A percentile compares a stretch with the other conserved stretches of the same genome.
phyloP scores from a whole-genome alignment of 129 eudicot genomes.

The Escallonia herrerae region DNA sequence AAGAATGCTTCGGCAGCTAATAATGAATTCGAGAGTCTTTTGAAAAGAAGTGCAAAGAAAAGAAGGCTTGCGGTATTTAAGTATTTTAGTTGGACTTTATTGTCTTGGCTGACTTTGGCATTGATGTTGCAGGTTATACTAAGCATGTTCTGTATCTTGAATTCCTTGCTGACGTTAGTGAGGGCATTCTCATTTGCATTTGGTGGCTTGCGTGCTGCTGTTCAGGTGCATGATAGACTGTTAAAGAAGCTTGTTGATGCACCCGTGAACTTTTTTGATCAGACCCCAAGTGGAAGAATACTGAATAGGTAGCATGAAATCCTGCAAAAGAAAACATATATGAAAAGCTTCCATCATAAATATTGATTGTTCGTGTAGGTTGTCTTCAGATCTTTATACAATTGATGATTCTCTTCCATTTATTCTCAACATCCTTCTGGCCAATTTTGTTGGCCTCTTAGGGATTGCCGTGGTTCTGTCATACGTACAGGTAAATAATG shows the following conservation, averaged over 20 bases:
- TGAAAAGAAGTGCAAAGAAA: not conserved
- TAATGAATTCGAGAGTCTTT: not conserved
- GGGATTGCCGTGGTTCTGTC: conserved; percentile 80
- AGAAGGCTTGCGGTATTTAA: not conserved
- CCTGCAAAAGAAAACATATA: not conserved
- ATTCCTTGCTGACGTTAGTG: conserved; percentile 64
- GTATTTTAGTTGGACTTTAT: not conserved
- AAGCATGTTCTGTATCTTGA: conserved; percentile 47
- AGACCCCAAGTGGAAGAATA: conserved; percentile 93
- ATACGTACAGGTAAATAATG: conserved; percentile 64
- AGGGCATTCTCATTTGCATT: conserved; percentile 94
- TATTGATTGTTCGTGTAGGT: conserved; percentile 33
- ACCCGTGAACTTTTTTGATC: conserved; percentile 79
- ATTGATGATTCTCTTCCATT: conserved; percentile 93
- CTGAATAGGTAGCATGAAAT: conserved; percentile 62
- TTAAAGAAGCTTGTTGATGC: conserved; percentile 64
- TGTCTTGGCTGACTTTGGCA: not conserved
- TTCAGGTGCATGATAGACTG: conserved; percentile 63
- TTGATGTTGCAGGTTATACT: conserved; percentile 52
- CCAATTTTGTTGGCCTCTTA: conserved; percentile 84
- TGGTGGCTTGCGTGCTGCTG: conserved; percentile 92
- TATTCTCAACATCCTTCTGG: conserved; percentile 93
- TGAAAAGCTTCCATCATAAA: not conserved
- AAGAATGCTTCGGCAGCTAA: not conserved
- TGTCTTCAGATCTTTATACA: conserved; percentile 94